phyloP scores from a whole-genome alignment of 1,139 yeast genomes.

The Pichia sp. region DNA sequence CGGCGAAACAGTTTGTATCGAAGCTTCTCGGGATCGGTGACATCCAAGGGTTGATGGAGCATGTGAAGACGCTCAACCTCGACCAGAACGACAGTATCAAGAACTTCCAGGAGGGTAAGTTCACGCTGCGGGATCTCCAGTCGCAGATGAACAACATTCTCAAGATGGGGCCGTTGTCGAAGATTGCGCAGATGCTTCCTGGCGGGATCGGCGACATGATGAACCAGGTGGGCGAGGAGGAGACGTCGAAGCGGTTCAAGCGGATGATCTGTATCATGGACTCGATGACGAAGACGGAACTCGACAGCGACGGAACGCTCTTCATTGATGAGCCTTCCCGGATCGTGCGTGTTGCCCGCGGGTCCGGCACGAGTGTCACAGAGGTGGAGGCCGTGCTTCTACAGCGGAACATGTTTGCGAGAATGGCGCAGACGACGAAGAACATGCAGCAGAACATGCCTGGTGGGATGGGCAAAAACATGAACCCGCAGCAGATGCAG shows the following conservation, averaged over 20 bases:
- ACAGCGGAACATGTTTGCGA: constrained; percentile 93
- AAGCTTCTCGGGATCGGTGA: constrained; percentile 94
- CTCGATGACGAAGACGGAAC: constrained; percentile 90
- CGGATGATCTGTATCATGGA: constrained; percentile 91
- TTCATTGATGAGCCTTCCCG: constrained; percentile 81
- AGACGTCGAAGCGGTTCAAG: constrained; percentile 74
- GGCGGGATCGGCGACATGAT: constrained; percentile 84
- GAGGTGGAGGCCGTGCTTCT: constrained; percentile 91
- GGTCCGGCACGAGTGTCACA: constrained; percentile 91
- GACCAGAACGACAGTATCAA: constrained; percentile 93
- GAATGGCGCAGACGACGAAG: constrained; percentile 78
- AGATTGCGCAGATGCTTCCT: constrained; percentile 94
- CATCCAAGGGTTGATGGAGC: constrained; percentile 89
- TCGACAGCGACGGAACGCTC: constrained; percentile 83
- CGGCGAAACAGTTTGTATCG: constrained; percentile 84
- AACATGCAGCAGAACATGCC: constrained; percentile 34
- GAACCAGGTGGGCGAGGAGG: constrained; percentile 88
- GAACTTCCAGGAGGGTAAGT: constrained; percentile 91
- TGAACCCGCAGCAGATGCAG: constrained; percentile 53
- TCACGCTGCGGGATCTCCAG: constrained; percentile 86
- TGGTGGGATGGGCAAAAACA: constrained; percentile 37
- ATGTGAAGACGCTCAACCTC: constrained; percentile 79
- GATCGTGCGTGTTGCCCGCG: constrained; percentile 85
- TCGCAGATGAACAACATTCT: constrained; percentile 92
- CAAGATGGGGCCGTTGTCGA: constrained; percentile 94